phyloP scores from a whole-genome alignment of 176 grass and related monocot genomes.

The Guadua angustifolia region DNA sequence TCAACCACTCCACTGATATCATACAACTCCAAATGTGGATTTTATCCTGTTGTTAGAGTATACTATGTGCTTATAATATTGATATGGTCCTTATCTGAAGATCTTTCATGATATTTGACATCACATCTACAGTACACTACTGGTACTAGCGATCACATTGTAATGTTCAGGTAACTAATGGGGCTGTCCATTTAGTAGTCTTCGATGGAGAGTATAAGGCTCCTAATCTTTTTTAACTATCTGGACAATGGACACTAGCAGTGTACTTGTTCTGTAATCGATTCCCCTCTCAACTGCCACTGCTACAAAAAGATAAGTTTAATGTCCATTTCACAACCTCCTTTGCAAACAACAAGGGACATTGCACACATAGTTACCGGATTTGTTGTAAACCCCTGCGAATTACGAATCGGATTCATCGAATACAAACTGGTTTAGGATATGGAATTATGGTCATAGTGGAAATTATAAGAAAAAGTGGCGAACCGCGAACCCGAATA shows the following conservation, averaged over 20 bases:
- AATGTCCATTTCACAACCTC: conserved; percentile 14
- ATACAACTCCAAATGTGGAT: background rate
- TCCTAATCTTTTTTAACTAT: background rate
- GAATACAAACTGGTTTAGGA: no score
- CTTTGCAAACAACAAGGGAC: background rate
- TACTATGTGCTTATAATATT: background rate
- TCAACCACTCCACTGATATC: background rate
- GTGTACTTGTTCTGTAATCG: background rate
- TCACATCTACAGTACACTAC: background rate
- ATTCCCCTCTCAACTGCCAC: conserved; percentile 7
- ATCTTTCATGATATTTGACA: background rate
- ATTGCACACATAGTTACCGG: background rate
- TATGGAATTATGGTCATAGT: no score
- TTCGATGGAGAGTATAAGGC: background rate
- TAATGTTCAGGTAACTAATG: background rate
- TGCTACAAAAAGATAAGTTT: background rate
- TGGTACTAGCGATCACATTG: background rate
- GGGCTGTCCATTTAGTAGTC: background rate
- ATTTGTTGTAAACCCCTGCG: no score
- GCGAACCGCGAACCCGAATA: no score
- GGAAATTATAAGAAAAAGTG: no score
- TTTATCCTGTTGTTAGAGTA: background rate
- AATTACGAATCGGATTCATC: no score
- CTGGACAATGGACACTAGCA: background rate
- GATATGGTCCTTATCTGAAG: background rate